Conservation (phyloP, 31 red algal genomes). For the Porphyra umbilicalis region DNA sequence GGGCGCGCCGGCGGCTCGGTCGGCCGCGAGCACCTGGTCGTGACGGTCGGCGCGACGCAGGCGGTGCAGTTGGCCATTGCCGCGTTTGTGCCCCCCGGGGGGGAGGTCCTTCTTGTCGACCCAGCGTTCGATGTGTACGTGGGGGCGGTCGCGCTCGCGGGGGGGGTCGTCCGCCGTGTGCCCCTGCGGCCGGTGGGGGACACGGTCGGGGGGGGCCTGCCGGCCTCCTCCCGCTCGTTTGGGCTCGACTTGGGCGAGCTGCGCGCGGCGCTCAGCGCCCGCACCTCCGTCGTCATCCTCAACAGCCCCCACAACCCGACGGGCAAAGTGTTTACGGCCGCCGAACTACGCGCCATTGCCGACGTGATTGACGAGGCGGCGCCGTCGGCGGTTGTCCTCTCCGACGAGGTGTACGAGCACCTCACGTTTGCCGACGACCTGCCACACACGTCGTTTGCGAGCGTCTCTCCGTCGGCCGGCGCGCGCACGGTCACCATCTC, state of each 20-base stretch:
- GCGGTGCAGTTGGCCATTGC: slow-evolving; percentile 52
- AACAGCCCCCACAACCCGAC: slow-evolving; percentile 97
- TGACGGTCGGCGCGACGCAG: slow-evolving; percentile 87
- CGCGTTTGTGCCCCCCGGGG: slow-evolving; percentile 62
- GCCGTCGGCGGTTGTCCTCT: slow-evolving; percentile 64
- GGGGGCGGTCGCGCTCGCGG: slow-evolving; percentile 44
- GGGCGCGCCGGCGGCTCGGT: slow-evolving; percentile 10
- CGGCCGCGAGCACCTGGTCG: slow-evolving; percentile 38
- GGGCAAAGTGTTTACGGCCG: slow-evolving; percentile 83
- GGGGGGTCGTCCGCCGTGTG: slow-evolving; percentile 44
- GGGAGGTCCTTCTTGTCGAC: slow-evolving; percentile 87
- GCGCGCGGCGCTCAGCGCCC: slow-evolving; percentile 16
- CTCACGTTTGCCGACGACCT: slow-evolving; percentile 53
- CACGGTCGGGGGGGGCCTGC: neutral
- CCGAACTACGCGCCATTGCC: slow-evolving; percentile 50
- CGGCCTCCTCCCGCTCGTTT: slow-evolving; percentile 27
- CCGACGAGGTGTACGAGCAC: slow-evolving; percentile 98
- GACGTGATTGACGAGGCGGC: slow-evolving; percentile 29
- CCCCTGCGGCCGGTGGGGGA: slow-evolving; percentile 23
- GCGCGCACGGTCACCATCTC: slow-evolving; percentile 62
- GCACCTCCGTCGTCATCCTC: slow-evolving; percentile 74
- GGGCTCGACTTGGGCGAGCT: slow-evolving; percentile 66
- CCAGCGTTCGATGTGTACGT: slow-evolving; percentile 91
- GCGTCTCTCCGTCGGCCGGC: slow-evolving; percentile 36
- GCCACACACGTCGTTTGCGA: slow-evolving; percentile 74